Conservation (phyloP, 768 basidiomycete species). For the Boletus coccyginus region DNA sequence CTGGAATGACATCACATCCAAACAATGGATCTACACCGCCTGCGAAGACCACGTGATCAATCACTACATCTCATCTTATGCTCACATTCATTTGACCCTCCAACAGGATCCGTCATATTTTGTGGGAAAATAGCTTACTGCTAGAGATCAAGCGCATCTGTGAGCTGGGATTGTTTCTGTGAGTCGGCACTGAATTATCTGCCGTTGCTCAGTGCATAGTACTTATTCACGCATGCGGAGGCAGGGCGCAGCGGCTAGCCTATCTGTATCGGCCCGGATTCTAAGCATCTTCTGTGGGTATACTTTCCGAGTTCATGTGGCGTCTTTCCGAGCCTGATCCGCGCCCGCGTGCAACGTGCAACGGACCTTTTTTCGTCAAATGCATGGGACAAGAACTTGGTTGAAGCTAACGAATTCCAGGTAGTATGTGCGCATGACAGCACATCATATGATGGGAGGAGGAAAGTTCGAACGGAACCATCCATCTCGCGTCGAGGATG, state of each 20-base stretch:
- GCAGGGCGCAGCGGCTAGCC: background rate
- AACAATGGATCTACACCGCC: background rate
- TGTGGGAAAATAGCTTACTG: no score
- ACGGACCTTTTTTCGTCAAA: background rate
- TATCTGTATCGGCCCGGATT: background rate
- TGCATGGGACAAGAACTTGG: no score
- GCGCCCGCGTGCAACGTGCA: background rate
- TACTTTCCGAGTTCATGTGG: no score
- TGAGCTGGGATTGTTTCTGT: no score
- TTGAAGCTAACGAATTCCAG: no score
- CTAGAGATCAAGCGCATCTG: background rate
- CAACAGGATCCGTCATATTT: background rate
- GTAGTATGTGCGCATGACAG: background rate
- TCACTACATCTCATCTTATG: background rate
- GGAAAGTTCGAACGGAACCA: no score
- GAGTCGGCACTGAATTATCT: no score
- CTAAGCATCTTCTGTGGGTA: background rate
- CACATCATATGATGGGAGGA: background rate
- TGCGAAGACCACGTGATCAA: background rate
- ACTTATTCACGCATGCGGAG: background rate
- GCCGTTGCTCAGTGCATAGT: background rate
- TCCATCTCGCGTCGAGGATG: background rate
- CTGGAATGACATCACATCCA: background rate
- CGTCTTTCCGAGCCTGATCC: background rate
- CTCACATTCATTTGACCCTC: background rate